Base-by-base conservation (phyloP, 176 grass and related monocot genomes). In the Avena atlantica region DNA sequence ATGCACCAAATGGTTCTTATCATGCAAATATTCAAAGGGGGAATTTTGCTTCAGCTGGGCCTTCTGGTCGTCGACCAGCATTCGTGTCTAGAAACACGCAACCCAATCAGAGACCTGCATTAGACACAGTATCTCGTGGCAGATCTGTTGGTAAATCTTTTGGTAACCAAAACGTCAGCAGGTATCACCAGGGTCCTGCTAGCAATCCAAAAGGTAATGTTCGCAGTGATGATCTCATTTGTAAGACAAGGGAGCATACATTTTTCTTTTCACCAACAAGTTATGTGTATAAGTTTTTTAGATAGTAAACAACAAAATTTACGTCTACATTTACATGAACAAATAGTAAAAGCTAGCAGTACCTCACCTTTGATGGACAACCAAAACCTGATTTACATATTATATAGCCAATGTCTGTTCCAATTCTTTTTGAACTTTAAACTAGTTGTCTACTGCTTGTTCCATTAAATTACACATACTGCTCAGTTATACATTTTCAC, bases 151-250 rank as follows among this genome's bases (percentile, higher is more conserved):
- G 84, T 67, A 89, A 79, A 88, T 80, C 86, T 78, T 92, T 62
- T 74, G 80, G 58, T 79, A 31, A 47, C 29, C 89, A 91, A 80
- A 90, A 89, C 6, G 60, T 80, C 42, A 89, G 74, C 82, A 91
- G 74, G 57, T 78, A 80, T 61, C 67, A 89, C 47, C 94, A 91
- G 75, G 87, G 82, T 70, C 37, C 89, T 83, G 63, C 48, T 66
- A 31, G 24, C 65, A 89, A 87, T 49, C 73, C 83, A 65, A 95
- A 95, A 91, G 94, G 94, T 95, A 95, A 65, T 31, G 70, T 88
- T 70, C 42, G 60, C 29, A 31, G 6, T 84, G 76, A 19, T 74
- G 44, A 9, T 65, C 19, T 11, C 6, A 53, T 69, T 53, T 55
- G 13, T 70, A 69, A 31, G 29, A 55, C 8, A 55, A 82, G 20